Percentiles rank a stretch among this genome's conserved stretches.
Evolutionary conservation across 2,329 filamentous ascomycete genomes (phyloP).

Genomic region (Knufia fluminis): DNA sequence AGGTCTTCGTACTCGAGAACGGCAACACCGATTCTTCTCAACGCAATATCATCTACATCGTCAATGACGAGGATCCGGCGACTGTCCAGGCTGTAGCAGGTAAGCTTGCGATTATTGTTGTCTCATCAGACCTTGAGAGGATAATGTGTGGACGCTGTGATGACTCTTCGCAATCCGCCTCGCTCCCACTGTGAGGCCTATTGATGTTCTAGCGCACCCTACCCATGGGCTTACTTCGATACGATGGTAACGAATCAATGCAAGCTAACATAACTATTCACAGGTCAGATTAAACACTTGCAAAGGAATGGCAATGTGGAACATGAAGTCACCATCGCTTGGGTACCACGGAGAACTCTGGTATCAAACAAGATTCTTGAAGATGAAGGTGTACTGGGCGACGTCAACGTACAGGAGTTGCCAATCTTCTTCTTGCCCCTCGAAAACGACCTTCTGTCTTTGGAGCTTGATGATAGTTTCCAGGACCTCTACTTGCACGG

Average conservation of each 20-base stretch:
- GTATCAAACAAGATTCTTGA: slow-evolving; percentile 88
- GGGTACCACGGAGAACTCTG: slow-evolving; percentile 84
- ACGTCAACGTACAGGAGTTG: slow-evolving; percentile 80
- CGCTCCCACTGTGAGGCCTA: too few relatives aligned
- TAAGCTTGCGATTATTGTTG: slow-evolving; percentile 41
- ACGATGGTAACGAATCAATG: slow-evolving; percentile 33
- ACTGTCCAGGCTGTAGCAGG: slow-evolving; percentile 81
- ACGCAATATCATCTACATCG: slow-evolving; percentile 88
- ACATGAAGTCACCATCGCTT: slow-evolving; percentile 95
- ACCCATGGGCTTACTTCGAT: too few relatives aligned
- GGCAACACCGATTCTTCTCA: slow-evolving; percentile 90
- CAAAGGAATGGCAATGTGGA: slow-evolving; percentile 79
- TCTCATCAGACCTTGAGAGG: slow-evolving; percentile 18
- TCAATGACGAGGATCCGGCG: slow-evolving; percentile 76
- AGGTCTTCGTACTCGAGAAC: slow-evolving; percentile 94
- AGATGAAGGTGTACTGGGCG: slow-evolving; percentile 84
- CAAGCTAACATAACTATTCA: slow-evolving; percentile 44
- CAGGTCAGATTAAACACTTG: slow-evolving; percentile 84
- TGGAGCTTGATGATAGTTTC: slow-evolving; percentile 83
- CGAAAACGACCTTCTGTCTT: slow-evolving; percentile 80
- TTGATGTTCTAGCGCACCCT: too few relatives aligned
- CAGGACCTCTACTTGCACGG: slow-evolving; percentile 79
- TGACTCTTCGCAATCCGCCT: slow-evolving; percentile 18
- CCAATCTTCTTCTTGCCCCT: slow-evolving; percentile 84
- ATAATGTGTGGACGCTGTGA: slow-evolving; percentile 15